Conservation (phyloP, 2,329 filamentous ascomycete species). For the Scytalidium lignicola region DNA sequence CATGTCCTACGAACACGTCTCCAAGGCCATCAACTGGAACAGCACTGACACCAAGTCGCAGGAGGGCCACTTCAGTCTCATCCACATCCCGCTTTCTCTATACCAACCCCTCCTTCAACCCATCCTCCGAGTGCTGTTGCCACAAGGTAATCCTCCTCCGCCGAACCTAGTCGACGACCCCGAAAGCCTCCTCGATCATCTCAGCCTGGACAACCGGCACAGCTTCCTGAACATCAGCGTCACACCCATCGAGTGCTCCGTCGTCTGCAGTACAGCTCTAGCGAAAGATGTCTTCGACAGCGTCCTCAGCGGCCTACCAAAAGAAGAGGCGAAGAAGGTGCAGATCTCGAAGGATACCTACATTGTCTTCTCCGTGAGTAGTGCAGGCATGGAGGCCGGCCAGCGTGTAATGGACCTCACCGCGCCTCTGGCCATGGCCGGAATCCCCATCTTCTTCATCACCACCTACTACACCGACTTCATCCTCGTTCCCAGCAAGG, state of each 20-base stretch:
- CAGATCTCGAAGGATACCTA: conserved; percentile 80
- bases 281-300: conserved; percentile 72
- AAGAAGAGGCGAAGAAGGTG: conserved; percentile 47
- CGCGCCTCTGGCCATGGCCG: conserved; percentile 82
- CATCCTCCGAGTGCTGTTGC: conserved; percentile 79
- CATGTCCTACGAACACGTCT: neutral
- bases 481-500: conserved; percentile 78
- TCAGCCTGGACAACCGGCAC: conserved; percentile 53
- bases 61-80: conserved; percentile 82
- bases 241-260: conserved; percentile 86
- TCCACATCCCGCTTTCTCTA: conserved; percentile 80
- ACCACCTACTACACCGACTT: conserved; percentile 98
- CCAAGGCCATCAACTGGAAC: conserved; percentile 14
- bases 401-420: conserved; percentile 89
- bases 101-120: conserved; percentile 78
- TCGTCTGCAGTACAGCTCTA: conserved; percentile 78
- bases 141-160: conserved; percentile 39
- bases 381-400: conserved; percentile 84
- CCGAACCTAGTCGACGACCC: conserved; percentile 28
- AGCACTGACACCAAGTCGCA: conserved; percentile 35
- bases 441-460: conserved; percentile 97
- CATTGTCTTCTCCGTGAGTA: conserved; percentile 83
- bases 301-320: conserved; percentile 58
- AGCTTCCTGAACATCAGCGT: conserved; percentile 91
- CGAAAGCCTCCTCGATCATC: conserved; percentile 37